Base-by-base conservation (phyloP, 768 basidiomycete species). In the Serendipita vermifera region DNA sequence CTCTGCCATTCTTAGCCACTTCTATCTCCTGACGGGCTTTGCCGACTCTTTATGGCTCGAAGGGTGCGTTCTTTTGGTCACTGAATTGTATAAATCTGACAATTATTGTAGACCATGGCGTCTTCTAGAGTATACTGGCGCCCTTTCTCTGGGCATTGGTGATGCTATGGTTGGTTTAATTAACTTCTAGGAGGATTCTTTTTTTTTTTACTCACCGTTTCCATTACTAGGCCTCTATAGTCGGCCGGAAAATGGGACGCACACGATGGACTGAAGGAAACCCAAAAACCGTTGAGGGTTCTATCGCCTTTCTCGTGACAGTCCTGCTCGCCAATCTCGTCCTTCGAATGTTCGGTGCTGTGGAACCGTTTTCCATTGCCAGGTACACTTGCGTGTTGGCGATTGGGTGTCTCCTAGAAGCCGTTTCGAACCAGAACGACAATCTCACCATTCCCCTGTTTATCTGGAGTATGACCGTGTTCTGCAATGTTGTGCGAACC, bases 401-500 rank as follows among this genome's bases (percentile, higher is more conserved):
- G n/a, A 65, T 86, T 38, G 75, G 86, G 3, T 81, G 82, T 2
- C 67, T 88, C 38, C 75, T 98, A 61, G 96, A 99, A 70, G 96
- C 91, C 14, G 69, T 92, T 57, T 90, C 89, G 17, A 84, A 85
- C 65, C 96, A 99, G 71, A 98, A 98, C 69, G 96, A 99, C 70
- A 99, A 99, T 70, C 74, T 99, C 61, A 90, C 88, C 38, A 73
- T 99, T 59, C 94, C 96, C n/a, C 71, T 98, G 69, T 98, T 85
- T 68, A 82, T 93, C 73, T 99, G 92, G 91, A 85, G 87, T 65
- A 74, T 90, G 71, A 72, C 91, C 32, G 82, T 83, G 31, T 69
- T 91, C 51, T 72, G 76, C 5, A 74, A 71, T 55, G 71, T 76
- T 15, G 35, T 58, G n/a, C n/a, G n/a, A n/a, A n/a, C 11, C 33